Evolutionary conservation across 257 asterid genomes (phyloP).

Genomic region (Rehmannia glutinosa): DNA sequence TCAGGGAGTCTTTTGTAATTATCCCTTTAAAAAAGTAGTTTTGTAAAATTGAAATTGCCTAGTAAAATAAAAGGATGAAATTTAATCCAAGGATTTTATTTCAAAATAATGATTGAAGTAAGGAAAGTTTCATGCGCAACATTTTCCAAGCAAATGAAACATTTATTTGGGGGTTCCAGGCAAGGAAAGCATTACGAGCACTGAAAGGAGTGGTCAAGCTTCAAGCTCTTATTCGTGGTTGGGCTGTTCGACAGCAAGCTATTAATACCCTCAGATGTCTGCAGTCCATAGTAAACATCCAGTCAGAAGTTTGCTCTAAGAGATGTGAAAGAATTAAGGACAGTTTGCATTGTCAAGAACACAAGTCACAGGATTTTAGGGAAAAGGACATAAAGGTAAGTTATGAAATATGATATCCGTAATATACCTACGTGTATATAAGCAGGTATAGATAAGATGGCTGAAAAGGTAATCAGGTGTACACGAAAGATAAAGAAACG

Average conservation of each 20-base stretch:
- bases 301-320: constrained; percentile 70
- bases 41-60: not conserved
- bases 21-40: not conserved
- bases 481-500: not conserved
- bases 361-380: constrained; percentile 31
- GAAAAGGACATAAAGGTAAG: constrained; percentile 74
- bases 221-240: constrained; percentile 90
- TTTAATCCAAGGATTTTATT: not conserved
- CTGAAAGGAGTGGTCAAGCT: constrained; percentile 85
- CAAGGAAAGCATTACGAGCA: constrained; percentile 83
- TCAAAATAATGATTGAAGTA: not conserved
- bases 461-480: too few relatives aligned
- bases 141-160: not conserved
- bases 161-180: constrained; percentile 35
- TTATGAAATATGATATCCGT: not conserved
- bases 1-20: too few relatives aligned
- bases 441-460: not conserved
- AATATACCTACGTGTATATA: not conserved
- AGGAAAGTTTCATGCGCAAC: not conserved
- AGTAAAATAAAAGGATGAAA: not conserved
- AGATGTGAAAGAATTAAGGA: constrained; percentile 48
- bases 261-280: constrained; percentile 73
- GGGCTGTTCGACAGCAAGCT: constrained; percentile 89
- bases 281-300: constrained; percentile 84
- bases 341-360: constrained; percentile 29